Evolutionary conservation across 225 moss, liverwort and hornwort species (phyloP), one percentile per base, ranked within the genome.

Genomic region (Climacium dendroides): DNA sequence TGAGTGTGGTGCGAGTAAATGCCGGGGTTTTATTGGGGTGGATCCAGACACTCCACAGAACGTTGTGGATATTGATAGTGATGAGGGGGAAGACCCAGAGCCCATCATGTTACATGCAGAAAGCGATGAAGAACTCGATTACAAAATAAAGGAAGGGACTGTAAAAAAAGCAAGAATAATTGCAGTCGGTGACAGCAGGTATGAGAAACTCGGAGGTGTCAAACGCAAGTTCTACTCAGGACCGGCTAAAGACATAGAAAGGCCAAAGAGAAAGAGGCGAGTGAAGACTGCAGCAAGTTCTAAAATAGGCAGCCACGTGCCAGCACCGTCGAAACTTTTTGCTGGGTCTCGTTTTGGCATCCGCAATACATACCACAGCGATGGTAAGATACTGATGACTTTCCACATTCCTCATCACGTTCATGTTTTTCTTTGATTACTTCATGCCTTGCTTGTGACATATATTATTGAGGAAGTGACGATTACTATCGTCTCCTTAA

Each of bases 11-110:
- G 93, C 97, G 76, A 76, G 81, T 64, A 94, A 90, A 61, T 97
- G 97, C 90, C 94, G 96, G 79, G 97, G 97, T 32, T 97, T 93
- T 76, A 96, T 97, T 91, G 97, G 97, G 86, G 96, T 95, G 75
- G 96, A 97, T 94, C 96, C 96, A 82, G 90, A 94, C 78, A 96
- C 97, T 54, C 96, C 97, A 63, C 94, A 92, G 83, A 95, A 93
- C 71, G 93, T 97, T 57, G 96, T 94, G 48, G 96, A 96, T 85
- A 96, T 95, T 87, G 96, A 95, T 78, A 96, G 96, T 86, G 97
- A 97, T 81, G 96, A 97, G 41, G 97, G 95, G 35, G 96, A 95
- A 90, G 97, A 97, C 79, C 94, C 93, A 58, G 97, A 96, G 88
- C 97, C 97, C 39, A 89, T 97, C 83, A 97, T 97, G 97, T 79